Base-by-base conservation (phyloP, 495 filamentous ascomycete genomes). In the Tuber aestivum region DNA sequence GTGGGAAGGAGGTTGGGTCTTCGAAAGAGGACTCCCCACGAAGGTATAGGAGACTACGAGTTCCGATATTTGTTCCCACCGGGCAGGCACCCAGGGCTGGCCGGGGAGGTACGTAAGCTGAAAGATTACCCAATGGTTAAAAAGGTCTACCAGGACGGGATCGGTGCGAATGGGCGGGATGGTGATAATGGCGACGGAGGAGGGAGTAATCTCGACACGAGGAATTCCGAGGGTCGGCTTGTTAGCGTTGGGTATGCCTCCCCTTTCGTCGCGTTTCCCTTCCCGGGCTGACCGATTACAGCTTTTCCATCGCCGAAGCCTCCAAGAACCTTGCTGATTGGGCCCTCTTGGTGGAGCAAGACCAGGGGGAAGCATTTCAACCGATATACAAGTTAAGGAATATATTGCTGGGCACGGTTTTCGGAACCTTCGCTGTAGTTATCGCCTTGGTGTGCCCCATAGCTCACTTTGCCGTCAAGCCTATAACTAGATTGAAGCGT, bases 391-490 rank as follows among this genome's bases (percentile, higher is more conserved):
- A 89, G 32, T 86, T 97, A 37, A 88, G 92, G 41, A 90, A 90
- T 70, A 91, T 97, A 68, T 87, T 97, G 8, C 84, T 97, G 3
- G 92, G 88, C 2, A 96, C 93, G 72, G 92, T 96, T 1, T 96
- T 97, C 80, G 92, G 91, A 0, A 95, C 93, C 0, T 87, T 90
- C 27, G 94, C 91, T 5, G 85, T 89, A 0, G 87, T 93, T 4
- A 75, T 94, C 4, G 41, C 94, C 21, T 79, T 94, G 4, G 86
- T 93, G 5, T 86, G 93, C 41, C 92, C 94, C 0, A 87, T 94
- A 61, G 92, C 94, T 2, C 93, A 97, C 80, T 86, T 90, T 77
- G 91, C 90, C 41, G 93, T 94, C 27, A 87, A 90, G 74, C 94
- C 94, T 16, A 96, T 97, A 78, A 86, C 91, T 65, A 87, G 92